Evolutionary conservation across 805 yeast genomes (phyloP).

Genomic region (Yamadazyma phyllophila): DNA sequence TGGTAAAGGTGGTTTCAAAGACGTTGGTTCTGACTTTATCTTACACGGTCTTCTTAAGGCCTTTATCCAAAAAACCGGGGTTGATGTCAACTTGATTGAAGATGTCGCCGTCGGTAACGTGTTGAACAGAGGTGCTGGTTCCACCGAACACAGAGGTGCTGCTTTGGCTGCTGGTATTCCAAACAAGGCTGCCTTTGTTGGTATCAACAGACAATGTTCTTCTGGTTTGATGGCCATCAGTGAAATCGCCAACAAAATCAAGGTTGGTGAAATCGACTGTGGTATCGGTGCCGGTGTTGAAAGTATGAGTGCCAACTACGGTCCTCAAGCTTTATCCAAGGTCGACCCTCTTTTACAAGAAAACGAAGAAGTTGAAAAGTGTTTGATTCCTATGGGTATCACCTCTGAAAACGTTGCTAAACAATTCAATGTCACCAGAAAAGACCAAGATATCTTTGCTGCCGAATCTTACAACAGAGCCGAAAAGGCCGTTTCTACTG

Average conservation of each 20-base stretch:
- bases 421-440: conserved; percentile 61
- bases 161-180: conserved; percentile 90
- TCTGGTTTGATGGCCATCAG: conserved; percentile 90
- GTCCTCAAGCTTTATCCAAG: conserved; percentile 69
- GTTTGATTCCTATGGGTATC: conserved; percentile 94
- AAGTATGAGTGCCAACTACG: conserved; percentile 88
- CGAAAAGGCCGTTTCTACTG: conserved; percentile 63
- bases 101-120: conserved; percentile 93
- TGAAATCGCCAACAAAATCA: conserved; percentile 85
- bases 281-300: conserved; percentile 94
- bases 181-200: conserved; percentile 69
- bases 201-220: conserved; percentile 92
- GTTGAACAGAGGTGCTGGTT: conserved; percentile 90
- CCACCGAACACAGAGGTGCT: conserved; percentile 92
- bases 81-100: conserved; percentile 57
- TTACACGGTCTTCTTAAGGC: conserved; percentile 63
- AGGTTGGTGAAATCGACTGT: conserved; percentile 81
- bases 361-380: conserved; percentile 48
- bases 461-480: conserved; percentile 87
- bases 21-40: conserved; percentile 76
- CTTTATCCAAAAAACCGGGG: conserved; percentile 52
- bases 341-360: conserved; percentile 34
- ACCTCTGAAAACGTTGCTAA: conserved; percentile 89
- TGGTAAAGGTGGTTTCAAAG: conserved; percentile 82
- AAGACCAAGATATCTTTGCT: conserved; percentile 83